Conservation (phyloP, 2,329 filamentous ascomycete species). For the Diplodia mutila region DNA sequence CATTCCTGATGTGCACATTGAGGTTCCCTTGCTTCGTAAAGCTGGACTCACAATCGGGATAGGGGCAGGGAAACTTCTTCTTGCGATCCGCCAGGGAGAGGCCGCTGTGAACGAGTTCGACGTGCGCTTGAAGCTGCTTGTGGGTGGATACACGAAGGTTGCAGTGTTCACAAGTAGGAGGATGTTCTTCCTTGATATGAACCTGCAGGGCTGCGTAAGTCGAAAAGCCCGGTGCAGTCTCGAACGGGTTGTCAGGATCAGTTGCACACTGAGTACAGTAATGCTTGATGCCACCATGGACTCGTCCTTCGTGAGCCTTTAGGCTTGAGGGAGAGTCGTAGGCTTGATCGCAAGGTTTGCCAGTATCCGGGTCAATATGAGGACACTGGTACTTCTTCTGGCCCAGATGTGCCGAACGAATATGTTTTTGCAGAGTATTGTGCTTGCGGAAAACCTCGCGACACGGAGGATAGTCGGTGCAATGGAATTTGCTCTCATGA, state of each 20-base stretch:
- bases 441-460: constrained; percentile 83
- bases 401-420: constrained; percentile 74
- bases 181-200: constrained; percentile 75
- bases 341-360: constrained; percentile 63
- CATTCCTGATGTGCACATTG: constrained; percentile 74
- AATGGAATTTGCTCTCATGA: constrained; percentile 76
- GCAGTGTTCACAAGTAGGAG: constrained; percentile 74
- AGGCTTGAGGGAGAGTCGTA: constrained; percentile 77
- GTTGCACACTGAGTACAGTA: constrained; percentile 75
- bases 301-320: constrained; percentile 69
- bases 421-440: constrained; percentile 81
- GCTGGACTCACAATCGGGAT: constrained; percentile 69
- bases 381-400: constrained; percentile 73
- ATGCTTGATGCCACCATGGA: constrained; percentile 72
- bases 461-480: constrained; percentile 71
- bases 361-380: constrained; percentile 57
- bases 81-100: constrained; percentile 57
- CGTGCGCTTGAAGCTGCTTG: constrained; percentile 62
- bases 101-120: constrained; percentile 71
- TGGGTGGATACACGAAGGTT: constrained; percentile 65
- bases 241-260: constrained; percentile 44
- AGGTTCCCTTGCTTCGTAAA: constrained; percentile 88
- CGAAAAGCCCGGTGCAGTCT: constrained; percentile 58
- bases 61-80: constrained; percentile 68
- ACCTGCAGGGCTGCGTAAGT: constrained; percentile 71